Conservation (phyloP, 805 yeast genomes). For the Ogataea methanolica region DNA sequence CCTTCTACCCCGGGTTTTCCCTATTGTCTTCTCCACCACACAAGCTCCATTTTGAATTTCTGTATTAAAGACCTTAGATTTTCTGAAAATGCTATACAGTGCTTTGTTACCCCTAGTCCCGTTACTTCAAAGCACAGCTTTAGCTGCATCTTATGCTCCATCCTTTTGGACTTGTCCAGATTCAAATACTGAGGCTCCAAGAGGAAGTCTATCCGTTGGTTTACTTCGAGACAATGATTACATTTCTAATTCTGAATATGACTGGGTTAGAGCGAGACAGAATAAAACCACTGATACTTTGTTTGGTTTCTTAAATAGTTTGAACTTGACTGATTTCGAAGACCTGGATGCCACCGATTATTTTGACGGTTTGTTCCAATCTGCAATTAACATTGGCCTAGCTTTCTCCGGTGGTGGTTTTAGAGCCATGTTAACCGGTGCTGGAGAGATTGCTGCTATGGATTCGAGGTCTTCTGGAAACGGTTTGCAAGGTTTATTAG, state of each 20-base stretch:
- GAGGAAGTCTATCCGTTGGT: constrained; percentile 8
- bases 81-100: no score
- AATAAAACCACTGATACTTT: constrained; percentile 38
- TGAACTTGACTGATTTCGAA: constrained; percentile 41
- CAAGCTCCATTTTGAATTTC: no score
- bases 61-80: no score
- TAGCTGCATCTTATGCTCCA: constrained; percentile 41
- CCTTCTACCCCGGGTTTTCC: no score
- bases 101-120: no score
- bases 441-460: constrained; percentile 74
- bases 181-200: constrained; percentile 10
- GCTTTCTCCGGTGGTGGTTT: constrained; percentile 84
- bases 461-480: constrained; percentile 58
- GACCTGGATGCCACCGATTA: constrained; percentile 36
- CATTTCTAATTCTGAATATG: constrained; percentile 43
- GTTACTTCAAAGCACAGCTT: no score
- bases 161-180: constrained; percentile 46
- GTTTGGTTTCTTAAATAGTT: constrained; percentile 39
- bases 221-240: constrained; percentile 39
- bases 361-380: constrained; percentile 28
- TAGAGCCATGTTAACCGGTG: constrained; percentile 79
- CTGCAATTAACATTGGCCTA: constrained; percentile 44
- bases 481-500: constrained; percentile 53
- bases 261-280: constrained; percentile 47
- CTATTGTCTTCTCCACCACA: no score